Conservation (phyloP, 805 yeast genomes). For the Isabelozyma pseudorhagii region DNA sequence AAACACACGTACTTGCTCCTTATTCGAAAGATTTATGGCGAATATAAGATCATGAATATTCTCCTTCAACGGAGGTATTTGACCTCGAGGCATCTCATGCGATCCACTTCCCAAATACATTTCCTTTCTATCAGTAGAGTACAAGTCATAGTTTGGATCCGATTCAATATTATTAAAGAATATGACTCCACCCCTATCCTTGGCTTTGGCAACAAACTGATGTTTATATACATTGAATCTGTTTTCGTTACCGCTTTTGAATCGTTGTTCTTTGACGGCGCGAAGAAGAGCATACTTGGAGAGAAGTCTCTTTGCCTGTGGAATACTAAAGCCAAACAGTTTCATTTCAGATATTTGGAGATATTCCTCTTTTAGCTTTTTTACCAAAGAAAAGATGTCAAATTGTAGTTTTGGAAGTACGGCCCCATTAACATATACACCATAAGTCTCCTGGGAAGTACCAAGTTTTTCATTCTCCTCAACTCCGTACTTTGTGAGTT, state of each 20-base stretch:
- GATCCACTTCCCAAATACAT: constrained; percentile 35
- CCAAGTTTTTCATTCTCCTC: constrained; percentile 35
- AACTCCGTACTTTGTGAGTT: constrained; percentile 22
- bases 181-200: constrained; percentile 42
- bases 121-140: constrained; percentile 39
- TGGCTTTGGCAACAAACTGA: constrained; percentile 11
- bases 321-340: constrained; percentile 24
- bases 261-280: constrained; percentile 37
- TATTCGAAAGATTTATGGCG: constrained; percentile 57
- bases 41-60: constrained; percentile 76
- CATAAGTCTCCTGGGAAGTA: constrained; percentile 36
- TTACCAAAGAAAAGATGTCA: constrained; percentile 41
- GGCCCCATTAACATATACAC: constrained; percentile 71
- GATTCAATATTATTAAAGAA: constrained; percentile 76
- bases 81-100: constrained; percentile 40
- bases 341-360: constrained; percentile 18
- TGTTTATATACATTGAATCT: constrained; percentile 31
- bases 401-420: constrained; percentile 45
- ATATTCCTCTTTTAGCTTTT: constrained; percentile 31
- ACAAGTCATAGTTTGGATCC: constrained; percentile 52
- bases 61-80: constrained; percentile 65
- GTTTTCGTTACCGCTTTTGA: constrained; percentile 34
- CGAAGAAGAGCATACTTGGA: constrained; percentile 37
- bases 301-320: constrained; percentile 31
- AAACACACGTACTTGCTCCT: constrained; percentile 48